phyloP scores from a whole-genome alignment of 768 basidiomycete species.

The Hortiboletus flavorubellus region DNA sequence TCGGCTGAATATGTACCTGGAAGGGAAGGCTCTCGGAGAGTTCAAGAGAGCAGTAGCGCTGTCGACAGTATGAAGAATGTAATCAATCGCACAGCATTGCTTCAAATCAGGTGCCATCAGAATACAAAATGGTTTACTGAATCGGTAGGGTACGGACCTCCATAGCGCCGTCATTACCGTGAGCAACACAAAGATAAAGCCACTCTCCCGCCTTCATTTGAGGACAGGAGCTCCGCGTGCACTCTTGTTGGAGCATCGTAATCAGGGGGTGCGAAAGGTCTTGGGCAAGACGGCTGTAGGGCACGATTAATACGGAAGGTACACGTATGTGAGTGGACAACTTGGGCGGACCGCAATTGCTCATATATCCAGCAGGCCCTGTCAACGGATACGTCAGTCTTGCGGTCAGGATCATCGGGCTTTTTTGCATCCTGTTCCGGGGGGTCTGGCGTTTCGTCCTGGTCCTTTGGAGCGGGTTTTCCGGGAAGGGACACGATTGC shows the following conservation, averaged over 20 bases:
- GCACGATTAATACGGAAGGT: neutral
- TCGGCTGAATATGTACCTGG: slow-evolving; percentile 51
- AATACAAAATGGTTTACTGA: slow-evolving; percentile 2
- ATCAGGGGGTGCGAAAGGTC: slow-evolving; percentile 85
- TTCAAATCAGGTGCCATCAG: slow-evolving; percentile 29
- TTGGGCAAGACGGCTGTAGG: slow-evolving; percentile 73
- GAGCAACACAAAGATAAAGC: slow-evolving; percentile 94
- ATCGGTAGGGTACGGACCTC: slow-evolving; percentile 50
- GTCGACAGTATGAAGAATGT: slow-evolving; percentile 90
- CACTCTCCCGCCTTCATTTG: slow-evolving; percentile 99
- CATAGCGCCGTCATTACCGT: slow-evolving; percentile 84
- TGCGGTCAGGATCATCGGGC: slow-evolving; percentile 28
- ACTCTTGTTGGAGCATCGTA: slow-evolving; percentile 81
- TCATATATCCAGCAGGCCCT: slow-evolving; percentile 84
- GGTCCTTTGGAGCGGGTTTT: slow-evolving; percentile 30
- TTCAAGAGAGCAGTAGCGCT: slow-evolving; percentile 90
- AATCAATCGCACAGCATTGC: slow-evolving; percentile 98
- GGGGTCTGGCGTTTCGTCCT: slow-evolving; percentile 21
- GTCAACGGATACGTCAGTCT: slow-evolving; percentile 62
- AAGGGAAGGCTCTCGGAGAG: slow-evolving; percentile 88
- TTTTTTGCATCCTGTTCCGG: slow-evolving; percentile 32
- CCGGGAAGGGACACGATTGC: slow-evolving; percentile 76
- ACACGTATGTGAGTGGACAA: neutral
- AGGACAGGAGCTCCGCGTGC: slow-evolving; percentile 81
- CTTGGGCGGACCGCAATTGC: slow-evolving; percentile 45